These are phyloP conservation scores for Apophysomyces sp. DNA, from an alignment of 371 early-diverging fungal species.

Conservation along the genomic window DNA sequence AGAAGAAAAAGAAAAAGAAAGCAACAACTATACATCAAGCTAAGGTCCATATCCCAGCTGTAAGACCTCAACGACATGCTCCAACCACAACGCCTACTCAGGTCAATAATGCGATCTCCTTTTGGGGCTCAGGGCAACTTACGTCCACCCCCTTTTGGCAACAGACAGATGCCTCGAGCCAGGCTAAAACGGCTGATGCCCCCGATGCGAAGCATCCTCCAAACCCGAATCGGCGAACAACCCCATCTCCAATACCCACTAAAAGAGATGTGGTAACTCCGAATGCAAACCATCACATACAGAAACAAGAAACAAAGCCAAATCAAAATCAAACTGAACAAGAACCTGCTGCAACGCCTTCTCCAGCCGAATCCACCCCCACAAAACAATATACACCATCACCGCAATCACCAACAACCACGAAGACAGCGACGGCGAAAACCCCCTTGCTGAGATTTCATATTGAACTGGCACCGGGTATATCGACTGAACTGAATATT, in stretches of 20 bases:
- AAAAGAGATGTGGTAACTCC: no score
- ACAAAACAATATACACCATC: neutral
- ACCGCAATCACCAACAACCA: neutral
- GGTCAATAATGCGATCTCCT: neutral
- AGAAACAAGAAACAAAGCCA: no score
- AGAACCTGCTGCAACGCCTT: no score
- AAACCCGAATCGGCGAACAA: neutral
- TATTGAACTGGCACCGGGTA: constrained; percentile 35
- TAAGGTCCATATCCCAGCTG: constrained; percentile 2
- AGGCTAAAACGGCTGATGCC: no score
- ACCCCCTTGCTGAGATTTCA: constrained; percentile 9
- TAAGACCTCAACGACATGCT: constrained; percentile 4
- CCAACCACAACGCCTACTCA: neutral
- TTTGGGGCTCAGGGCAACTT: constrained; percentile 29
- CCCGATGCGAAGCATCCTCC: neutral
- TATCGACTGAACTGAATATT: constrained; percentile 23
- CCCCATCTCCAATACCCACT: no score
- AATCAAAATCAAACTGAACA: no score
- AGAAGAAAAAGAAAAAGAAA: neutral
- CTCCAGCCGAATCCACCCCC: no score
- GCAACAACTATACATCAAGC: neutral
- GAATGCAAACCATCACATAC: no score
- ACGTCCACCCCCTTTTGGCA: constrained; percentile 41
- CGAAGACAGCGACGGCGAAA: neutral
- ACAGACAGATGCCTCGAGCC: constrained; percentile 9